A percentile compares a stretch with the other conserved stretches of the same genome.
Evolutionary conservation across 1,284 basidiomycete genomes (phyloP).

Genomic region (Heterobasidion irregulare): DNA sequence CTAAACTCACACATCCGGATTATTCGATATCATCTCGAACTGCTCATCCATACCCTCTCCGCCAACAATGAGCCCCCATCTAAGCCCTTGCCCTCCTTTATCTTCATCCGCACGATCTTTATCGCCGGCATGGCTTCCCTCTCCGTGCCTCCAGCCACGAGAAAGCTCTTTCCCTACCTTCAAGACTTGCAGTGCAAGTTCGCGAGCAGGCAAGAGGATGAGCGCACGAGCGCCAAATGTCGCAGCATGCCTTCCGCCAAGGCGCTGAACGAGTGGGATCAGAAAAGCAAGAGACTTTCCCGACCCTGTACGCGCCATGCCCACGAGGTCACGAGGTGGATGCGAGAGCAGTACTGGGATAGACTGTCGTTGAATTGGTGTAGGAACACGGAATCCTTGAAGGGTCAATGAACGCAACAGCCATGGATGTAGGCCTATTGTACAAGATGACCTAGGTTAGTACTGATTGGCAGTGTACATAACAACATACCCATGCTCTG

Average conservation of each 20-base stretch:
- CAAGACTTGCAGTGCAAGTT: conserved; percentile 90
- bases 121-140: conserved; percentile 58
- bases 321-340: conserved; percentile 92
- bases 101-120: conserved; percentile 43
- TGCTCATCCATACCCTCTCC: conserved; percentile 96
- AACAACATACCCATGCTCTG: conserved; percentile 73
- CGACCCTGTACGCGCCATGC: conserved; percentile 97
- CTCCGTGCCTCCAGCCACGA: conserved; percentile 61
- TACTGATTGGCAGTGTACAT: conserved; percentile 1
- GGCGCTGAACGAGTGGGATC: conserved; percentile 84
- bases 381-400: conserved; percentile 93
- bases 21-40: conserved; percentile 90
- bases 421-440: conserved; percentile 66
- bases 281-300: conserved; percentile 98
- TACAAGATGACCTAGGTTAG: conserved; percentile 19
- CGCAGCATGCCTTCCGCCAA: conserved; percentile 76
- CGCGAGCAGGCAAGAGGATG: conserved; percentile 88
- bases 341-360: conserved; percentile 81
- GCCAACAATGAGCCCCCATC: conserved; percentile 95
- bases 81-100: conserved; percentile 60
- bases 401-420: conserved; percentile 81
- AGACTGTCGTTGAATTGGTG: conserved; percentile 90
- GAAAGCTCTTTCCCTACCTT: conserved; percentile 93
- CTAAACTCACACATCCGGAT: conserved; percentile 83
- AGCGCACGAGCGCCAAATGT: conserved; percentile 83